phyloP scores from a whole-genome alignment of 2,329 filamentous ascomycete genomes.

The Cercospora citrullina region DNA sequence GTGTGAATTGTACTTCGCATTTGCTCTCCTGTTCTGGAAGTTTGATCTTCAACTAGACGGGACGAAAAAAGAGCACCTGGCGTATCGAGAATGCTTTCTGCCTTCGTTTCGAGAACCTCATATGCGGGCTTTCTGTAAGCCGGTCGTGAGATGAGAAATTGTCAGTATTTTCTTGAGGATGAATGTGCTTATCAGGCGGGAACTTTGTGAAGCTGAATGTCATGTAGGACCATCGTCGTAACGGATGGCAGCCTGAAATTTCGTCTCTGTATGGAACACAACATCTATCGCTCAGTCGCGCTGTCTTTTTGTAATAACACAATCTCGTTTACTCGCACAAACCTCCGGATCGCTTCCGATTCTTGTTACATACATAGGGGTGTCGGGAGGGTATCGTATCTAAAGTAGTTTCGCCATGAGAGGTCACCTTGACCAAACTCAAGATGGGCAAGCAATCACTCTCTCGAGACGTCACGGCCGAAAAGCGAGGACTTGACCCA shows the following conservation, averaged over 20 bases:
- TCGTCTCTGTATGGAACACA: background rate
- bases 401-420: background rate
- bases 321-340: background rate
- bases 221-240: background rate
- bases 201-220: background rate
- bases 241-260: background rate
- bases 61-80: constrained; percentile 14
- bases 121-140: constrained; percentile 19
- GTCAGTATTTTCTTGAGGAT: background rate
- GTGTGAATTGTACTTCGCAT: constrained; percentile 22
- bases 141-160: background rate
- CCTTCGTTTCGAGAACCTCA: constrained; percentile 19
- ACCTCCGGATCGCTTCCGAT: background rate
- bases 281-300: constrained; percentile 10
- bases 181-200: too few species aligned
- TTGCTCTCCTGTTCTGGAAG: constrained; percentile 19
- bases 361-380: background rate
- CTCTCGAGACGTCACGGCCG: constrained; percentile 87
- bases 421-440: background rate
- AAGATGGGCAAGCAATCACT: constrained; percentile 49
- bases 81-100: constrained; percentile 25
- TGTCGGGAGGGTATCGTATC: background rate
- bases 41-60: constrained; percentile 21
- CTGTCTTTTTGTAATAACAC: background rate
- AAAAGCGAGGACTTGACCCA: constrained; percentile 98